Conservation (phyloP, 805 yeast genomes). For the Ogataea dorogensis region DNA sequence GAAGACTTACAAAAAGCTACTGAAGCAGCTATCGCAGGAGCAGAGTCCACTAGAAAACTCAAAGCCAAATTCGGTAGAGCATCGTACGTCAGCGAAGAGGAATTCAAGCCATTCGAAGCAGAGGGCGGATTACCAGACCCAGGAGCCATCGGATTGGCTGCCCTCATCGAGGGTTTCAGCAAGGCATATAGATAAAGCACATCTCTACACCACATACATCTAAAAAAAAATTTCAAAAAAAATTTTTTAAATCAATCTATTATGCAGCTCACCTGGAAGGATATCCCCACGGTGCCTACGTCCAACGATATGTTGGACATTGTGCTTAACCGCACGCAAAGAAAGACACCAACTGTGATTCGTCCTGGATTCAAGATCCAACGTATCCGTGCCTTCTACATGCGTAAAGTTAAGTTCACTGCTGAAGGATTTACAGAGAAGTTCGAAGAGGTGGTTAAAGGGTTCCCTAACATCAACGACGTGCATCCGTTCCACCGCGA, state of each 20-base stretch:
- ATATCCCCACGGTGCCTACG: slow-evolving; percentile 91
- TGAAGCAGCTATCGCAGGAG: slow-evolving; percentile 69
- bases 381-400: slow-evolving; percentile 94
- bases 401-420: slow-evolving; percentile 96
- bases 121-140: slow-evolving; percentile 90
- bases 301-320: slow-evolving; percentile 93
- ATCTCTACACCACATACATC: slow-evolving; percentile 1
- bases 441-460: slow-evolving; percentile 76
- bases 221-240: slow-evolving; percentile 7
- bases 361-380: slow-evolving; percentile 95
- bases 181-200: neutral
- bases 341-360: slow-evolving; percentile 98
- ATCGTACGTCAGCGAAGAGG: slow-evolving; percentile 75
- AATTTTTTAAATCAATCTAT: slow-evolving; percentile 14
- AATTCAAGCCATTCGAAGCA: slow-evolving; percentile 45
- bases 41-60: slow-evolving; percentile 67
- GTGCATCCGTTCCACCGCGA: slow-evolving; percentile 98
- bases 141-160: slow-evolving; percentile 83
- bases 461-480: slow-evolving; percentile 96
- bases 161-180: slow-evolving; percentile 9
- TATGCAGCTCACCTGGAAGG: slow-evolving; percentile 99
- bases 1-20: slow-evolving; percentile 60
- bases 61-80: slow-evolving; percentile 93
- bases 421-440: slow-evolving; percentile 96
- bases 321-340: slow-evolving; percentile 94